Conservation (phyloP, 2,329 filamentous ascomycete species). For the Emmonsiellopsis sp. region DNA sequence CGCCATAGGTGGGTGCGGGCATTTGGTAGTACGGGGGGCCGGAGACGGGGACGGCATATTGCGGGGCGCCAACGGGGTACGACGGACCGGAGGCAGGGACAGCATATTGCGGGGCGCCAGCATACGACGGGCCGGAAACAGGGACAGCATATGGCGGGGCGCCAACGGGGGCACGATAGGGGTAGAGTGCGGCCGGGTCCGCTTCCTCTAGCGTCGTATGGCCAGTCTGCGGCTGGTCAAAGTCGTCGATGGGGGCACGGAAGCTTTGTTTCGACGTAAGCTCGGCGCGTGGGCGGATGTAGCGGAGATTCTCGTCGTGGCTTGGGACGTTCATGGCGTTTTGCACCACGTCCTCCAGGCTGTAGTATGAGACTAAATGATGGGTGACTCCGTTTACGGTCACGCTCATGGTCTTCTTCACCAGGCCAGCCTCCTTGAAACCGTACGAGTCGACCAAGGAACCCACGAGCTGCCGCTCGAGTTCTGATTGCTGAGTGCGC, state of each 20-base stretch:
- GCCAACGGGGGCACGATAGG: conserved; percentile 31
- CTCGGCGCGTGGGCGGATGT: conserved; percentile 47
- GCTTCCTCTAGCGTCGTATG: conserved; percentile 25
- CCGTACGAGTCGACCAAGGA: conserved; percentile 83
- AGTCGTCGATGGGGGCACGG: conserved; percentile 54
- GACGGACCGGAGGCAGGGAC: conserved; percentile 9
- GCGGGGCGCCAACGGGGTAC: background rate
- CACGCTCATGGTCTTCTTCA: conserved; percentile 90
- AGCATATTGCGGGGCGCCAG: background rate
- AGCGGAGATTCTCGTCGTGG: conserved; percentile 41
- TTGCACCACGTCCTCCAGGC: conserved; percentile 63
- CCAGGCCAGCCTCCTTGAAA: conserved; percentile 70
- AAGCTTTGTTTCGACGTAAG: conserved; percentile 57
- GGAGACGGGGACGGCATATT: background rate
- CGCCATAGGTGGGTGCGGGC: conserved; percentile 2
- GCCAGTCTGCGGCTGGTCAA: conserved; percentile 29
- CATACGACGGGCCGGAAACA: conserved; percentile 18
- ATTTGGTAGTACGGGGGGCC: background rate
- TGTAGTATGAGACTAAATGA: conserved; percentile 86
- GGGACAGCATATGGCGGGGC: conserved; percentile 23
- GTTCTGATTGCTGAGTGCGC: conserved; percentile 33
- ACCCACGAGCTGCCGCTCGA: conserved; percentile 58
- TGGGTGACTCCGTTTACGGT: conserved; percentile 64
- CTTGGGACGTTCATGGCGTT: conserved; percentile 51
- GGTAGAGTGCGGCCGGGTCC: conserved; percentile 31